These are phyloP conservation scores for Fomitopsis serialis DNA, from an alignment of 768 basidiomycete species.

Conservation along the genomic window DNA sequence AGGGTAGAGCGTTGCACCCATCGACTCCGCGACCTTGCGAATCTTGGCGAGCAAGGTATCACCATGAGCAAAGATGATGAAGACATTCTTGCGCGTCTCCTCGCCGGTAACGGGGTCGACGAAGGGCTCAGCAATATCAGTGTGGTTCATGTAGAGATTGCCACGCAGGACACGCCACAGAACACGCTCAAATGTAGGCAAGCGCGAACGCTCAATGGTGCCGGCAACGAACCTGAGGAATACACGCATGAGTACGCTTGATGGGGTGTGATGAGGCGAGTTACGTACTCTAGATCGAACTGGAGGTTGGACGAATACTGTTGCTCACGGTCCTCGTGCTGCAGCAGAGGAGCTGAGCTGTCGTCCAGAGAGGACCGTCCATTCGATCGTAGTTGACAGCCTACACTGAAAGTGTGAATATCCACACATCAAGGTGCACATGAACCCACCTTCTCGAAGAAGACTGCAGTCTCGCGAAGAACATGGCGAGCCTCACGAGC, in stretches of 20 bases:
- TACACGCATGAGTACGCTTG: background rate
- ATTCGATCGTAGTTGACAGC: slow-evolving; percentile 75
- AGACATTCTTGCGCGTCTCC: slow-evolving; percentile 95
- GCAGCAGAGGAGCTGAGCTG: slow-evolving; percentile 82
- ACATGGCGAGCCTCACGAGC: slow-evolving; percentile 90
- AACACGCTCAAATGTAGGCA: slow-evolving; percentile 94
- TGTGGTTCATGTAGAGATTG: slow-evolving; percentile 98
- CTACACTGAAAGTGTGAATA: slow-evolving; percentile 32
- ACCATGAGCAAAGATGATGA: slow-evolving; percentile 99
- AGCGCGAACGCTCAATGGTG: slow-evolving; percentile 87
- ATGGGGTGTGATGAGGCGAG: background rate
- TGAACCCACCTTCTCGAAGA: slow-evolving; percentile 75
- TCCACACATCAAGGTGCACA: background rate
- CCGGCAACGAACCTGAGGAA: slow-evolving; percentile 82
- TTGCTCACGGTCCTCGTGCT: slow-evolving; percentile 81
- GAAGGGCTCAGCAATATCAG: slow-evolving; percentile 90
- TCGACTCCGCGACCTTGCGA: slow-evolving; percentile 97
- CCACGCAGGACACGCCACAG: slow-evolving; percentile 97
- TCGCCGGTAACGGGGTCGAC: slow-evolving; percentile 77
- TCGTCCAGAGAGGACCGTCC: slow-evolving; percentile 91
- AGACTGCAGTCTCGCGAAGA: slow-evolving; percentile 89
- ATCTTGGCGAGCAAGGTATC: slow-evolving; percentile 91
- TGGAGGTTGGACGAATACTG: slow-evolving; percentile 50
- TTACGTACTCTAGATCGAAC: slow-evolving; percentile 88
- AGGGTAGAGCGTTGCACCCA: slow-evolving; percentile 95